Conservation (phyloP, 768 basidiomycete genomes). For the Dacryopinax spathularia region DNA sequence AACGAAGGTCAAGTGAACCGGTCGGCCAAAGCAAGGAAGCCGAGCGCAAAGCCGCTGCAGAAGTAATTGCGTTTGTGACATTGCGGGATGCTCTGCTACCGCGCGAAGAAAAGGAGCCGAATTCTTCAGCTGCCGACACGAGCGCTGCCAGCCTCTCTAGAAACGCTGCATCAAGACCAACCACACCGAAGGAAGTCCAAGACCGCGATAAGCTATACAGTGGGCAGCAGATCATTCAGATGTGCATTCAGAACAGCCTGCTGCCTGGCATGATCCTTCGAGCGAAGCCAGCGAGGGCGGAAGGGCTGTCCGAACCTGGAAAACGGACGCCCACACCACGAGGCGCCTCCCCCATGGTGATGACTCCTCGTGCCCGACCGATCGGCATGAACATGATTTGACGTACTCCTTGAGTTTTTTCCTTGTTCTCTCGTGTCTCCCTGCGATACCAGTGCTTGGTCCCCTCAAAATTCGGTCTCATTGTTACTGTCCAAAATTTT, state of each 20-base stretch:
- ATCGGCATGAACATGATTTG: neutral
- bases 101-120: slow-evolving; percentile 14
- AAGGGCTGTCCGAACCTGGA: neutral
- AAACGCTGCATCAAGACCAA: slow-evolving; percentile 3
- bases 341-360: neutral
- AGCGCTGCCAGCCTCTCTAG: slow-evolving; percentile 11
- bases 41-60: slow-evolving; percentile 22
- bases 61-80: slow-evolving; percentile 64
- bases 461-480: neutral
- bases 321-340: neutral
- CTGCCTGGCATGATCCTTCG: slow-evolving; percentile 16
- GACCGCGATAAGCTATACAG: slow-evolving; percentile 7
- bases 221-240: slow-evolving; percentile 26
- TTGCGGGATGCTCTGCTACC: slow-evolving; percentile 69
- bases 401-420: neutral
- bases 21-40: slow-evolving; percentile 1
- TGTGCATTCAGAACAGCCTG: slow-evolving; percentile 29
- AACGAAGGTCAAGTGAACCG: slow-evolving; percentile 1
- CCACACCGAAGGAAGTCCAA: neutral
- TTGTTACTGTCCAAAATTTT: neutral
- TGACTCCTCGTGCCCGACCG: neutral
- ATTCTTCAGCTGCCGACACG: slow-evolving; percentile 7
- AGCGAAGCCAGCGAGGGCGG: neutral
- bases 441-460: neutral
- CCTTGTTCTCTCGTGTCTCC: neutral